These are phyloP conservation scores for Ophiosphaerella herpotricha DNA, from an alignment of 2,329 filamentous ascomycete species.

Conservation along the genomic window DNA sequence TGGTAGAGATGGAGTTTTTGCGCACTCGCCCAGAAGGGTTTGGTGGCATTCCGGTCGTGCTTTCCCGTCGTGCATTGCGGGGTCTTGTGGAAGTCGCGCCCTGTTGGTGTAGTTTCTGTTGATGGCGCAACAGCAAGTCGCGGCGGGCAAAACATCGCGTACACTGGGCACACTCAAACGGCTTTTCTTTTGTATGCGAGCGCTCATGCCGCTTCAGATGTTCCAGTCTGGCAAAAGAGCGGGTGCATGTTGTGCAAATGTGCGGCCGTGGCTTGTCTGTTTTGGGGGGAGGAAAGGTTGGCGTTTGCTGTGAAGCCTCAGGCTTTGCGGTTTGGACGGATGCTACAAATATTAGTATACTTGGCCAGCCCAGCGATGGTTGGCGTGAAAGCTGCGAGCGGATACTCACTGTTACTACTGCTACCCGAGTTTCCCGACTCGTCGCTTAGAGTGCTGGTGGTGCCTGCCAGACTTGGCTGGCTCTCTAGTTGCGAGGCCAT, in stretches of 20 bases:
- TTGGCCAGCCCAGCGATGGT: conserved; percentile 21
- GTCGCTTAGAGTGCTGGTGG: conserved; percentile 33
- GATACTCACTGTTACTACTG: conserved; percentile 41
- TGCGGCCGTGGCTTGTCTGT: conserved; percentile 97
- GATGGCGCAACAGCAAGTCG: conserved; percentile 88
- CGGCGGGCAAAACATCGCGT: conserved; percentile 91
- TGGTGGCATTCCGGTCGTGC: conserved; percentile 73
- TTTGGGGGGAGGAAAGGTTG: conserved; percentile 78
- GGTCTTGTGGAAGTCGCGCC: conserved; percentile 85
- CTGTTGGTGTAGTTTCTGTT: conserved; percentile 97
- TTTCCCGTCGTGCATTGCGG: conserved; percentile 82
- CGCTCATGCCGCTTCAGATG: conserved; percentile 97
- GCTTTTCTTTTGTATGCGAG: conserved; percentile 98
- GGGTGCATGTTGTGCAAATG: conserved; percentile 85
- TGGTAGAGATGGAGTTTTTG: conserved; percentile 85
- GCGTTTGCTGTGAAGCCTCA: conserved; percentile 27
- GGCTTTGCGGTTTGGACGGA: conserved; percentile 40
- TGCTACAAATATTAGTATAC: conserved; percentile 20
- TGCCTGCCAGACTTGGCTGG: conserved; percentile 30
- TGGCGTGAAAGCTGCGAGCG: conserved; percentile 1
- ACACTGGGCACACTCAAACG: conserved; percentile 96
- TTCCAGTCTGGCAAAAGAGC: conserved; percentile 92
- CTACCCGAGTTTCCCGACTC: conserved; percentile 32
- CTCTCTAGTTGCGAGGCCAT: conserved; percentile 32
- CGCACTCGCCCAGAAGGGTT: conserved; percentile 75